Evolutionary conservation across 495 filamentous ascomycete species (phyloP).

Genomic region (Hyphodiscus hymeniophilus): DNA sequence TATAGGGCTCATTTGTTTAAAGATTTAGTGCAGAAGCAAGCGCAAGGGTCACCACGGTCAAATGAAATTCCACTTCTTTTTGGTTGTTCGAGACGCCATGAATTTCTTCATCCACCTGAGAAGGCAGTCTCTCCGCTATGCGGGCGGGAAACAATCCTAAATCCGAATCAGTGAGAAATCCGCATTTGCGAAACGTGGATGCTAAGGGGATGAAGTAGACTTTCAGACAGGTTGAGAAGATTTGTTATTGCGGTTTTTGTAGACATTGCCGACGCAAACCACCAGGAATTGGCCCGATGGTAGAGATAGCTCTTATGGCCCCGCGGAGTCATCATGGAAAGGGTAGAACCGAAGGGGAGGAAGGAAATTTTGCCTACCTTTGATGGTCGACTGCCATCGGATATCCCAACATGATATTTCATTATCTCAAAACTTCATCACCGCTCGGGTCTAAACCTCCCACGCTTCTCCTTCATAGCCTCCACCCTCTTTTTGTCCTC

Average conservation of each 20-base stretch:
- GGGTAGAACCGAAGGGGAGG: not conserved
- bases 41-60: too few relatives aligned
- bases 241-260: constrained; percentile 29
- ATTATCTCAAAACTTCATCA: constrained; percentile 15
- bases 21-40: too few relatives aligned
- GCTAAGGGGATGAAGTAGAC: not conserved
- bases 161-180: too few relatives aligned
- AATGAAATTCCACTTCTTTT: too few relatives aligned
- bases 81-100: too few relatives aligned
- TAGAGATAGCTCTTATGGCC: constrained; percentile 23
- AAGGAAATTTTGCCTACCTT: constrained; percentile 11
- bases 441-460: constrained; percentile 45
- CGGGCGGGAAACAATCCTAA: too few relatives aligned
- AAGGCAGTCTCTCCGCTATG: too few relatives aligned
- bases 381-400: not conserved
- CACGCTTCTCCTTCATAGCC: constrained; percentile 50
- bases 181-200: too few relatives aligned
- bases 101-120: too few relatives aligned
- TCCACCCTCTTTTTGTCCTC: constrained; percentile 54
- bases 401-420: not conserved
- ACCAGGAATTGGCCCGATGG: constrained; percentile 12
- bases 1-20: too few relatives aligned
- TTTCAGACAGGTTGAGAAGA: constrained; percentile 28
- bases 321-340: constrained; percentile 26
- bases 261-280: constrained; percentile 15